Base-by-base conservation (phyloP, 768 basidiomycete genomes). In the Kwoniella bestiolae region DNA sequence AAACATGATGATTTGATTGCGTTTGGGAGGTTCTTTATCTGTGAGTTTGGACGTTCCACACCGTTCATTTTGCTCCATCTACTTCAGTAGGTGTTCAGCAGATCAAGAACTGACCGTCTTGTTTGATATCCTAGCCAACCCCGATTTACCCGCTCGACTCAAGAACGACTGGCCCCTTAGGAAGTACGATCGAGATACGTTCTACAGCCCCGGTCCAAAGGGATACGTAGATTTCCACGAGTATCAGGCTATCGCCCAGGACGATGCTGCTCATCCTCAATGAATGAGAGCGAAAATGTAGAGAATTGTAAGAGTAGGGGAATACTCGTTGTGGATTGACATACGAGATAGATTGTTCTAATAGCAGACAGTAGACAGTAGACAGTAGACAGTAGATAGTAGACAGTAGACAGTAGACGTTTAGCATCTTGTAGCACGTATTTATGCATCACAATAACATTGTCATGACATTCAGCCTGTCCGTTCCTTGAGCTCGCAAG, bases 21-120 rank as follows among this genome's bases (percentile, higher is more conserved):
- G 1, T 64, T 68, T 31, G 67, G 67, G 12, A 25, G 67, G 29
- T 34, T 55, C 23, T 68, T 68, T 47, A 68, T 68, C 56, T 50
- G 66, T 67, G 29, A 50, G 66, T 65, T 16, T 3, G 23, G 34
- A 34, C 18, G 6, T 35, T 9, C 55, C 31, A 34, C n/a, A n/a
- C n/a, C n/a, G n/a, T n/a, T n/a, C n/a, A n/a, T n/a, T n/a, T n/a
- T n/a, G n/a, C n/a, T n/a, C n/a, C n/a, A n/a, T n/a, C n/a, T n/a
- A n/a, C n/a, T n/a, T n/a, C n/a, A n/a, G n/a, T n/a, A n/a, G n/a
- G n/a, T n/a, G n/a, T n/a, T n/a, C n/a, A n/a, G 52, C 51, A 34
- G 21, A 46, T 35, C 45, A 31, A 26, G 28, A 16, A 44, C 2
- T 41, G 7, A 7, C 35, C 29, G n/a, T 18, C 23, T 26, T 34